phyloP scores from a whole-genome alignment of 768 basidiomycete species.

The Mycena vulgaris region DNA sequence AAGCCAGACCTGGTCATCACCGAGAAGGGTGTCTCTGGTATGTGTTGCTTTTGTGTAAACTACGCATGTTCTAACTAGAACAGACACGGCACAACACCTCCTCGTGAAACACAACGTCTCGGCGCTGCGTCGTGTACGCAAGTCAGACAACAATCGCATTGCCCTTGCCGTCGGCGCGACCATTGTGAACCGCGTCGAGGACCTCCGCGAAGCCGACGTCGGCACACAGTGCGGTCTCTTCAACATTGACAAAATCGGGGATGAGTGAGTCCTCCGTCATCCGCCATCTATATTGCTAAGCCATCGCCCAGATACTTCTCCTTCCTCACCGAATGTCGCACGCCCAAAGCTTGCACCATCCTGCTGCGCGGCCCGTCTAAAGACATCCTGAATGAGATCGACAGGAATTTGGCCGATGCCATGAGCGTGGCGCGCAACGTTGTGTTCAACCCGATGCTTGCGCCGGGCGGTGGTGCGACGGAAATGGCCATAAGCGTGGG shows the following conservation, averaged over 20 bases:
- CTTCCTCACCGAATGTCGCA: conserved; percentile 92
- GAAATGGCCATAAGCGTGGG: conserved; percentile 98
- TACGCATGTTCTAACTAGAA: conserved; percentile 7
- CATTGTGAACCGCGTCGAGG: conserved; percentile 97
- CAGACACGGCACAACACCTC: conserved; percentile 95
- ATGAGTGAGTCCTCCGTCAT: conserved; percentile 71
- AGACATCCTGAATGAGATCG: conserved; percentile 98
- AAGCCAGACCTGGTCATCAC: conserved; percentile 96
- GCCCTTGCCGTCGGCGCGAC: conserved; percentile 96
- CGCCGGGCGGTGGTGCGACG: conserved; percentile 96
- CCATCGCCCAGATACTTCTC: conserved; percentile 85
- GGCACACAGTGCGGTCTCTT: conserved; percentile 97
- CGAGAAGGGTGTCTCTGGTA: conserved; percentile 98
- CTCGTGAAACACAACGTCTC: conserved; percentile 90
- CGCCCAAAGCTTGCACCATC: conserved; percentile 98
- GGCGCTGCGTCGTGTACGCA: conserved; percentile 97
- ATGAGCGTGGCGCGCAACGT: conserved; percentile 98
- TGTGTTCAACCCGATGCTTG: conserved; percentile 94
- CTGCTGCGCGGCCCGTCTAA: conserved; percentile 98
- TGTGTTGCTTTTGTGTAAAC: conserved; percentile 45
- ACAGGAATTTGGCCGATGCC: conserved; percentile 97
- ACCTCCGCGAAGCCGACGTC: conserved; percentile 91
- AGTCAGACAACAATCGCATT: conserved; percentile 98
- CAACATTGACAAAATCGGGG: conserved; percentile 96
- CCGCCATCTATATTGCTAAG: conserved; percentile 41